Evolutionary conservation across 2,329 filamentous ascomycete genomes (phyloP).

Genomic region (Dactylellina parvicollis): DNA sequence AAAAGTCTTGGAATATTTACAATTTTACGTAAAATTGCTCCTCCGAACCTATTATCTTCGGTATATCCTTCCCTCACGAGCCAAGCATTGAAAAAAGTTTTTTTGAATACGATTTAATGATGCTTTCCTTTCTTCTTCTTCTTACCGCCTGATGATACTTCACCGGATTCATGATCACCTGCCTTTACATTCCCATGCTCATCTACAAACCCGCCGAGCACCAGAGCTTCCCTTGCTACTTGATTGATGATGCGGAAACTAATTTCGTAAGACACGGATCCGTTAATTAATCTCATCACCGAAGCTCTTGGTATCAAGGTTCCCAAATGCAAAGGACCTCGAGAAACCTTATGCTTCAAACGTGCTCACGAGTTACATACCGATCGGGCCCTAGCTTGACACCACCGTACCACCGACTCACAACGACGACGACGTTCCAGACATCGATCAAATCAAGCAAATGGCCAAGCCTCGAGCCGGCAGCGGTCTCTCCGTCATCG

Average conservation of each 20-base stretch:
- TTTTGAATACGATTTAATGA: conserved; percentile 24
- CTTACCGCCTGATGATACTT: conserved; percentile 28
- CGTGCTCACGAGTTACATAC: conserved; percentile 37
- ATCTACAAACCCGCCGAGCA: conserved; percentile 43
- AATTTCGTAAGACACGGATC: background rate
- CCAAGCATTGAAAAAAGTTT: background rate
- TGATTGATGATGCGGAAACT: conserved; percentile 54
- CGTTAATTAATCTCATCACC: conserved; percentile 2
- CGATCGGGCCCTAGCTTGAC: conserved; percentile 86
- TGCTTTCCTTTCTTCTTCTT: conserved; percentile 53
- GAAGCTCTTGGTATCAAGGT: background rate
- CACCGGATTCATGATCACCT: conserved; percentile 25
- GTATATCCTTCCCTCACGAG: background rate
- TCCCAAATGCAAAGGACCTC: background rate
- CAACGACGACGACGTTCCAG: conserved; percentile 91
- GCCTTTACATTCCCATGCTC: conserved; percentile 43
- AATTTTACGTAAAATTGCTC: conserved; percentile 5
- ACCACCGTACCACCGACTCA: conserved; percentile 94
- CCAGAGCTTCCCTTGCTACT: conserved; percentile 47
- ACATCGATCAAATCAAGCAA: conserved; percentile 94
- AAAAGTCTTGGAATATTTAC: background rate
- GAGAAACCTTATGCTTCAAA: background rate
- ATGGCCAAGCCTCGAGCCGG: conserved; percentile 83
- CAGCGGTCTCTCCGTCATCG: conserved; percentile 94
- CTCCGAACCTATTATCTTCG: background rate